Base-by-base conservation (phyloP, 2,329 filamentous ascomycete species). In the Calonectria hongkongensis region DNA sequence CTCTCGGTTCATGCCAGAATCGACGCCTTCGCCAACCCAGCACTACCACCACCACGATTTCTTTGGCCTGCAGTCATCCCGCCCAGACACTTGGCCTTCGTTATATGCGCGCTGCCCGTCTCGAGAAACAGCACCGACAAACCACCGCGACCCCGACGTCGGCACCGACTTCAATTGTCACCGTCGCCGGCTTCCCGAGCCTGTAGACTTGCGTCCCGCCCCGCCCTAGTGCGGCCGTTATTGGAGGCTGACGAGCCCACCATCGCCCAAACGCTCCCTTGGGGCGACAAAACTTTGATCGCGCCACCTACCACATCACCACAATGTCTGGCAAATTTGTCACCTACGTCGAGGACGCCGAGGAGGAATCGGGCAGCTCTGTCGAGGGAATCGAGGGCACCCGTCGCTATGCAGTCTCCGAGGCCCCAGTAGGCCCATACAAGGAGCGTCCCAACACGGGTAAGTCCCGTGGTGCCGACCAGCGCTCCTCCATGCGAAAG, bases 381-480 rank as follows among this genome's bases (percentile, higher is more conserved):
- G 80, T 85, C 48, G 82, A 82, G 74, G 85, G 85, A 54, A 84
- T 84, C 25, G 80, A 80, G 73, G 82, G 83, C 71, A 85, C 83
- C 54, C 82, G 84, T 36, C 81, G 79, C 62, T 90, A 89, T 81
- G 89, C 89, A 75, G 83, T 83, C 41, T 89, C 88, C 36, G 82
- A 85, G 66, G 86, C 84, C n/a, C 82, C 85, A 36, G 69, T 72
- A 43, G 86, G 85, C 75, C 86, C 87, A 12, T 80, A 78, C 64
- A 89, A 88, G 74, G 86, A 89, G 77, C 85, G 85, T 39, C 86
- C 89, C 78, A 91, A 90, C 79, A 89, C 86, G 25, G 82, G 88
- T 74, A 88, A 86, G 79, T 83, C 87, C 51, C 86, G 88, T 73
- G 86, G 87, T 73, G 85, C 79, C 68, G 85, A 87, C 50, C 81